Percentiles rank a stretch among this genome's conserved stretches.
These are phyloP conservation scores for Brassica nigra DNA, from an alignment of 345 rosid species.

Conservation along the genomic window DNA sequence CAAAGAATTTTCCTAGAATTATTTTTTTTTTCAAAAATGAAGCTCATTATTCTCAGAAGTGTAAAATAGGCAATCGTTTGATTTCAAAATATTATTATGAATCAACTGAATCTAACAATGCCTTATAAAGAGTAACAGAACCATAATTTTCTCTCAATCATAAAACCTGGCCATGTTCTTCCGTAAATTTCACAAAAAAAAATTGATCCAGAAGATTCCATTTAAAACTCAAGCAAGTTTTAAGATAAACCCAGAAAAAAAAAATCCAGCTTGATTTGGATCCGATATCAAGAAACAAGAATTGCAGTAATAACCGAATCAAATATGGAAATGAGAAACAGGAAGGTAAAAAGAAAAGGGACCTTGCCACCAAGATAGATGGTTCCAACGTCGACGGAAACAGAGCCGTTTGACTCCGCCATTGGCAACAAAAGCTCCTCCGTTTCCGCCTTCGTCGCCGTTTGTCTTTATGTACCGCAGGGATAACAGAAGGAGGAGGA, in stretches of 20 bases:
- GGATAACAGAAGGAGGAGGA: not conserved
- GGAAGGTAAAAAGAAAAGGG: not conserved
- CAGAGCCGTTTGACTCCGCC: constrained; percentile 59
- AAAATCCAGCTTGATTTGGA: not conserved
- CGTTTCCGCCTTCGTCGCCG: constrained; percentile 24
- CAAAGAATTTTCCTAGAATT: constrained; percentile 30
- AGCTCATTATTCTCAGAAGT: not conserved
- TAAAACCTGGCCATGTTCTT: not conserved
- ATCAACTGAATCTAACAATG: constrained; percentile 15
- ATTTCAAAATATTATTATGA: not conserved
- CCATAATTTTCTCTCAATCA: constrained; percentile 3
- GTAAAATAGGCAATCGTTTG: constrained; percentile 7
- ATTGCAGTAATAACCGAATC: not conserved
- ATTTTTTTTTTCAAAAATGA: not conserved
- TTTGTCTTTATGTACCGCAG: not conserved
- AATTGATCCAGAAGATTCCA: not conserved
- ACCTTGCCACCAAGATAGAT: constrained; percentile 94
- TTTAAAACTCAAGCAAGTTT: constrained; percentile 13
- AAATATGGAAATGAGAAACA: not conserved
- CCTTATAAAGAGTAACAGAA: not conserved
- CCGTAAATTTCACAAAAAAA: not conserved
- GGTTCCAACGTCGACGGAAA: constrained; percentile 71
- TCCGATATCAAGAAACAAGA: constrained; percentile 7
- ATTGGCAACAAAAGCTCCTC: constrained; percentile 58
- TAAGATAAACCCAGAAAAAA: constrained; percentile 1